Percentiles rank a stretch among this genome's conserved stretches.
These are phyloP conservation scores for Passiflora organensis DNA, from an alignment of 345 rosid species.

Conservation along the genomic window DNA sequence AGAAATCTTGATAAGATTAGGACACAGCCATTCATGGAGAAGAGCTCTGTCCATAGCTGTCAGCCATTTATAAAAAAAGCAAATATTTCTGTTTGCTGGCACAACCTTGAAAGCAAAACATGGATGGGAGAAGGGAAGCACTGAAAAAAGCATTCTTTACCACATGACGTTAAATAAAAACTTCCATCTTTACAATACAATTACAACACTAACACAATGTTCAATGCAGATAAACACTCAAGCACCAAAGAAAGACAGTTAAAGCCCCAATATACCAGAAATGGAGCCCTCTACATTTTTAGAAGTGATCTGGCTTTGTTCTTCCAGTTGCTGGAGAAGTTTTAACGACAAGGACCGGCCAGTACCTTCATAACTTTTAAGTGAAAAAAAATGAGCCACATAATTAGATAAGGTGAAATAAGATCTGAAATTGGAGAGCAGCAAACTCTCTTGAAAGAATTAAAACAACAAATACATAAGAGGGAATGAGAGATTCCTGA, in stretches of 20 bases:
- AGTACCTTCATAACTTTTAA: conserved; percentile 87
- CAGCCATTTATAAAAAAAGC: too few species aligned
- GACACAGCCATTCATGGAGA: too few species aligned
- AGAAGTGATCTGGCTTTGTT: conserved; percentile 62
- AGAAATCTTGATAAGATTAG: too few species aligned
- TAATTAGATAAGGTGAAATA: conserved; percentile 3
- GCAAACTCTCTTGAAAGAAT: neutral
- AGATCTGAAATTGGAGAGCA: neutral
- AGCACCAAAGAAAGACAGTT: conserved; percentile 6
- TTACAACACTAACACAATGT: conserved; percentile 2
- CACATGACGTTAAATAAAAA: neutral
- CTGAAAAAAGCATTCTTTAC: neutral
- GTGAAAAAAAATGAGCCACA: conserved; percentile 1
- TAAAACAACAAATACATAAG: neutral
- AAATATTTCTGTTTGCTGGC: too few species aligned
- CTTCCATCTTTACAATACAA: neutral
- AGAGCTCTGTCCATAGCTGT: too few species aligned
- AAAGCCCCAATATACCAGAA: conserved; percentile 48
- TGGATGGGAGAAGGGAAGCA: too few species aligned
- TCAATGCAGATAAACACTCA: conserved; percentile 13
- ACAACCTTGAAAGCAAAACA: too few species aligned
- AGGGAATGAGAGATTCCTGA: neutral
- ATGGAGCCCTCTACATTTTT: conserved; percentile 53
- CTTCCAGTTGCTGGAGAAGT: conserved; percentile 85
- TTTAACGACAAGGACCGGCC: conserved; percentile 95